phyloP scores from a whole-genome alignment of 2,329 filamentous ascomycete species.

The Periconia macrospinosa region DNA sequence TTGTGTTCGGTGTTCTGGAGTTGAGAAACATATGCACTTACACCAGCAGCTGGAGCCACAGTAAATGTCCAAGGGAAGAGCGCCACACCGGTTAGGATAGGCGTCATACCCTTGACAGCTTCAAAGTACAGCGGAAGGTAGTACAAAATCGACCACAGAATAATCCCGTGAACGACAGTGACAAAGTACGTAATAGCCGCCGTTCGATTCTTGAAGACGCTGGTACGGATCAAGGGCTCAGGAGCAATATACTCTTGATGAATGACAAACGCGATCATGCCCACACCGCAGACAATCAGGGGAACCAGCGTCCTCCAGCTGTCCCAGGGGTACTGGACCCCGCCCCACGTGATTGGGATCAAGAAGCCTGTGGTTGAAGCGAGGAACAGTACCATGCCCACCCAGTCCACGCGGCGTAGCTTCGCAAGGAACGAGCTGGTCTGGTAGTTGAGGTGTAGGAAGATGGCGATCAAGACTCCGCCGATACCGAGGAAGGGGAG shows the following conservation, averaged over 20 bases:
- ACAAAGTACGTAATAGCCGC: conserved; percentile 55
- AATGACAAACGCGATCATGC: conserved; percentile 55
- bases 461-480: conserved; percentile 52
- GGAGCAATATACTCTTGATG: conserved; percentile 57
- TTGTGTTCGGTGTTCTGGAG: background rate
- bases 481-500: conserved; percentile 59
- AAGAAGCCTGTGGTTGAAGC: conserved; percentile 61
- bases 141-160: conserved; percentile 47
- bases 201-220: conserved; percentile 54
- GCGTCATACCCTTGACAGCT: conserved; percentile 43
- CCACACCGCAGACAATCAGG: conserved; percentile 57
- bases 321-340: conserved; percentile 66
- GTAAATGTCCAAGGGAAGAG: conserved; percentile 55
- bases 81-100: conserved; percentile 43
- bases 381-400: conserved; percentile 64
- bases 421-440: conserved; percentile 53
- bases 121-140: conserved; percentile 49
- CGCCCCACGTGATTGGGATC: conserved; percentile 66
- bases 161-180: conserved; percentile 61
- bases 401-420: conserved; percentile 62
- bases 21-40: background rate
- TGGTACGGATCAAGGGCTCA: conserved; percentile 54
- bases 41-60: conserved; percentile 62
- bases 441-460: conserved; percentile 56
- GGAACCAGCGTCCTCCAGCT: conserved; percentile 66